These are phyloP conservation scores for Claviceps arundinis DNA, from an alignment of 2,329 filamentous ascomycete genomes.

Conservation along the genomic window DNA sequence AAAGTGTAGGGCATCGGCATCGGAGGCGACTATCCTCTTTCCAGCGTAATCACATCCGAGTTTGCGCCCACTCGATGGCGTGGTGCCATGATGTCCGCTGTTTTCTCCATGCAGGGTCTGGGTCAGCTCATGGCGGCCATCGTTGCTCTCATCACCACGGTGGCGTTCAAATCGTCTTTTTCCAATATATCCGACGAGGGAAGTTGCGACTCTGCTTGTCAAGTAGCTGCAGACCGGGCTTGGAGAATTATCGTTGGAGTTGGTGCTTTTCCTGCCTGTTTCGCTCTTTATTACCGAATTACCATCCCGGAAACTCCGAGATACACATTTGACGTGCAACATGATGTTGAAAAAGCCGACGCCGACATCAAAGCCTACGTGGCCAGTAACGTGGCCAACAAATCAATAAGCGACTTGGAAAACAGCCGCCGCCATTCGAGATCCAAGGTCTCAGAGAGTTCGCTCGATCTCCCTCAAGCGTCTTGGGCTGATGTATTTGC, in stretches of 20 bases:
- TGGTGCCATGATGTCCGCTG: slow-evolving; percentile 70
- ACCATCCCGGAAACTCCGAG: slow-evolving; percentile 77
- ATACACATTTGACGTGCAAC: slow-evolving; percentile 69
- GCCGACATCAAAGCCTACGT: slow-evolving; percentile 55
- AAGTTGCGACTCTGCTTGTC: slow-evolving; percentile 48
- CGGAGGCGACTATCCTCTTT: slow-evolving; percentile 72
- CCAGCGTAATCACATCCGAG: slow-evolving; percentile 70
- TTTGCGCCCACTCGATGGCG: slow-evolving; percentile 74
- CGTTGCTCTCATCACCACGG: slow-evolving; percentile 55
- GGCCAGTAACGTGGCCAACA: slow-evolving; percentile 33
- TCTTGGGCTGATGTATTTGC: slow-evolving; percentile 53
- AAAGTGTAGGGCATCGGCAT: slow-evolving; percentile 51
- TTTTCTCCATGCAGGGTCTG: slow-evolving; percentile 76
- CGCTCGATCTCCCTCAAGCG: slow-evolving; percentile 52
- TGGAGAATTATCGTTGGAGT: slow-evolving; percentile 75
- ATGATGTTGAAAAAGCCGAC: slow-evolving; percentile 62
- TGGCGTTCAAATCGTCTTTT: slow-evolving; percentile 45
- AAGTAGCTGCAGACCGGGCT: slow-evolving; percentile 60
- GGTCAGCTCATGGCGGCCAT: slow-evolving; percentile 64
- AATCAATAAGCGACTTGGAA: slow-evolving; percentile 34
- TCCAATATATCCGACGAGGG: slow-evolving; percentile 24
- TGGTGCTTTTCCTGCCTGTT: slow-evolving; percentile 61
- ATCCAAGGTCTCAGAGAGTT: slow-evolving; percentile 36
- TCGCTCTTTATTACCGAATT: slow-evolving; percentile 74
- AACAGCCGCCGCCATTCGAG: slow-evolving; percentile 30